Evolutionary conservation across 129 eudicot species (phyloP), one percentile per base, ranked within the genome.

Genomic region (Centella asiatica): DNA sequence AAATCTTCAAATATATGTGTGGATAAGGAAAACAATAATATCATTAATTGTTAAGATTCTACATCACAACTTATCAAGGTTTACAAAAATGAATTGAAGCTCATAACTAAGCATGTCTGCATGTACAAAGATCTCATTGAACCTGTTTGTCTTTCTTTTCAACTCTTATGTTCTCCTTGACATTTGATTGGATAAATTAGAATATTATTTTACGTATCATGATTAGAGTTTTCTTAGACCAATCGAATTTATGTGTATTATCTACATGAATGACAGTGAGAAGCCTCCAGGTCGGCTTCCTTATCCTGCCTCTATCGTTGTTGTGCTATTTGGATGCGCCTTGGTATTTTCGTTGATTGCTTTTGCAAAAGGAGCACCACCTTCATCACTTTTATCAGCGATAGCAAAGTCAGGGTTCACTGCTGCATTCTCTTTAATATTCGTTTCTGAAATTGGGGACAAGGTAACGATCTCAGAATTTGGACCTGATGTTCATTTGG

Each of bases 381-480:
- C 99, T 66, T 76, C 99, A 50, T 69, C 85, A 39, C 70, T 92
- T 7, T 76, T 92, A 60, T 90, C 86, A 54, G 85, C 99, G 66
- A 78, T 92, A 60, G 72, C 99, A 22, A 92, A 92, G 73, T 87
- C 99, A 12, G 99, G 99, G n/a, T 92, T 92, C 75, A 84, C 96
- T 20, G 99, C 99, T 62, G 96, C 99, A 27, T 92, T 92, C 81
- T 77, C 85, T 4, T 74, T 87, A 51, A 92, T 87, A 44, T 82
- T 82, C 74, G 92, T 92, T 58, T 92, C 99, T 18, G 99, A 92
- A 74, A 92, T 92, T 52, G 99, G 99, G 60, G 99, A 92, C 77
- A 92, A 92, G 99, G 96, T 87, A 80, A 64, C 47, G 34, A 46
- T 26, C 32, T 28, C 62, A 39, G 45, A 33, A 28, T 10, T 31